Evolutionary conservation across 2,329 filamentous ascomycete genomes (phyloP).

Genomic region (Endocalyx cinctus): DNA sequence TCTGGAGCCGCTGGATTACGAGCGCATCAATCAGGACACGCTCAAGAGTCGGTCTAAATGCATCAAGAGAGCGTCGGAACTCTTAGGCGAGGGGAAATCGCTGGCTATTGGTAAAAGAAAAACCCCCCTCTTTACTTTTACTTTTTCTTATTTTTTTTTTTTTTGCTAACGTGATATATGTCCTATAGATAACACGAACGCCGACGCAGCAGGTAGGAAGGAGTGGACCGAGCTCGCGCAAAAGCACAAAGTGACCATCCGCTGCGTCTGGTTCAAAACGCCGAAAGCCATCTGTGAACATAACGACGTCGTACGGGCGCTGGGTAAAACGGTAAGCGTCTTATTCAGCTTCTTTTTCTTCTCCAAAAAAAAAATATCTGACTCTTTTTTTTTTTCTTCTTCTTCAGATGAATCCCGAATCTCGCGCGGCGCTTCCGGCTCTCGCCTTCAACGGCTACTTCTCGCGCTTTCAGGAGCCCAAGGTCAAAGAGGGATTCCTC

Average conservation of each 20-base stretch:
- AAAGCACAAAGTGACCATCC: constrained; percentile 67
- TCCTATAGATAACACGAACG: constrained; percentile 96
- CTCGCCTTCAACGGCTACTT: constrained; percentile 76
- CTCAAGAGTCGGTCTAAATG: constrained; percentile 70
- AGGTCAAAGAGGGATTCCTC: constrained; percentile 72
- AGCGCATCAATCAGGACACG: constrained; percentile 84
- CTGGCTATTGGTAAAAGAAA: constrained; percentile 67
- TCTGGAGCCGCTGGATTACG: constrained; percentile 73
- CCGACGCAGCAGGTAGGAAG: constrained; percentile 70
- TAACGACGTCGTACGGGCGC: constrained; percentile 78
- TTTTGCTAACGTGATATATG: too few species aligned
- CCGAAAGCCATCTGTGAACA: constrained; percentile 68
- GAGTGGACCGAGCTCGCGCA: constrained; percentile 74
- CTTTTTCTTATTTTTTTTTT: constrained; percentile 1
- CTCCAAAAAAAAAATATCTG: neutral
- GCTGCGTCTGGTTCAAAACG: constrained; percentile 82
- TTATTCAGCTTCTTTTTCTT: neutral
- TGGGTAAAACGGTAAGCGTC: constrained; percentile 43
- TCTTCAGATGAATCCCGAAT: constrained; percentile 75
- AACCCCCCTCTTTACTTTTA: too few species aligned
- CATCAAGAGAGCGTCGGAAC: constrained; percentile 65
- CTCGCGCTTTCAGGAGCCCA: constrained; percentile 69
- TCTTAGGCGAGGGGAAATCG: constrained; percentile 60
- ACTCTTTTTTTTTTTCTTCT: neutral
- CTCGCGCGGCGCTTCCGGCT: constrained; percentile 65